These are phyloP conservation scores for Geotrichum citri-aurantii DNA, from an alignment of 1,139 yeast genomes.

Conservation along the genomic window DNA sequence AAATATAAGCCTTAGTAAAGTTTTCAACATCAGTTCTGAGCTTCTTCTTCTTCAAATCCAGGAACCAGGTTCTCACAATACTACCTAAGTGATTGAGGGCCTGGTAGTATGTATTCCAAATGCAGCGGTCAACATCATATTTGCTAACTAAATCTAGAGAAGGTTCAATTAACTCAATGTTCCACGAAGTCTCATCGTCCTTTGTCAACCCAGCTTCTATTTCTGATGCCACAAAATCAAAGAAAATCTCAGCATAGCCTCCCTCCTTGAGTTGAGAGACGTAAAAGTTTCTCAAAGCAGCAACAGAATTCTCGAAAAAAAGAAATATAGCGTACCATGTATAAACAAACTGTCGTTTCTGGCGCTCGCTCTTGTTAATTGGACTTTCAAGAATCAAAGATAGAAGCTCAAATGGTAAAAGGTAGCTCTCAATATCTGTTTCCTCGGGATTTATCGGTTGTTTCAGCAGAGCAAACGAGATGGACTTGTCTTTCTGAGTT, in stretches of 20 bases:
- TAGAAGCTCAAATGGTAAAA: conserved; percentile 32
- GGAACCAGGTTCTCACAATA: conserved; percentile 65
- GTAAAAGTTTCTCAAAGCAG: conserved; percentile 56
- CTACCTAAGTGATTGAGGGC: conserved; percentile 60
- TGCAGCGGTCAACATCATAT: conserved; percentile 11
- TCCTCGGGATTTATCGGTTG: conserved; percentile 13
- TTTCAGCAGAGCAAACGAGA: conserved; percentile 14
- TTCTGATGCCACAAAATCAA: conserved; percentile 26
- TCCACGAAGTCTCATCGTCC: conserved; percentile 13
- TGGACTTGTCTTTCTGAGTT: conserved; percentile 15
- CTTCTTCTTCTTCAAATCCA: conserved; percentile 53
- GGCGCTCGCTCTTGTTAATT: conserved; percentile 22
- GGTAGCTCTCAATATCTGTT: conserved; percentile 16
- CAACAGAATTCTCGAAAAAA: conserved; percentile 61
- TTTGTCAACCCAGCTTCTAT: conserved; percentile 16
- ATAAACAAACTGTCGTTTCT: conserved; percentile 46
- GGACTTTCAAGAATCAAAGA: conserved; percentile 29
- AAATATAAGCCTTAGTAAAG: conserved; percentile 55
- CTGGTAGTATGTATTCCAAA: conserved; percentile 48
- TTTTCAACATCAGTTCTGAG: conserved; percentile 53
- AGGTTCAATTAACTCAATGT: conserved; percentile 31
- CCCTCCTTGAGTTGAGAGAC: conserved; percentile 50
- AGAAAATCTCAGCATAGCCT: conserved; percentile 41
- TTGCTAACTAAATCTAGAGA: conserved; percentile 24
- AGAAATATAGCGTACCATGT: conserved; percentile 62